Conservation (phyloP, 2,329 filamentous ascomycete genomes). For the Sporothrix euskadiensis region DNA sequence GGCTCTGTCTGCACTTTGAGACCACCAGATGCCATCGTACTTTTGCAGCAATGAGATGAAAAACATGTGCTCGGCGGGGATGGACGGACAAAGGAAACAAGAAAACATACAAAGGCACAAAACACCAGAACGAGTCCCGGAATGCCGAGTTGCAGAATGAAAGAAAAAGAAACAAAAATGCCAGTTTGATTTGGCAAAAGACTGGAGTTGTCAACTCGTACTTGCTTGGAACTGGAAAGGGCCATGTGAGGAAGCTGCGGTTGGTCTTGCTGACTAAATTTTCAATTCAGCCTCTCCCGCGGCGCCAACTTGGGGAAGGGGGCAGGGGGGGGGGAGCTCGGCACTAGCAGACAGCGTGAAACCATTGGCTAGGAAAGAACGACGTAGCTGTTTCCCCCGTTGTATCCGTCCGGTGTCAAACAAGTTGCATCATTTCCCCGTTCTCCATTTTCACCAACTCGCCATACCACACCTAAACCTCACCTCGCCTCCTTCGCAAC, state of each 20-base stretch:
- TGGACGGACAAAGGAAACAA: background rate
- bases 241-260: slow-evolving; percentile 4
- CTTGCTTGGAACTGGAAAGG: background rate
- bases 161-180: background rate
- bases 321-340: background rate
- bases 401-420: background rate
- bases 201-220: background rate
- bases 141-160: background rate
- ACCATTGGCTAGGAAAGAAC: slow-evolving; percentile 11
- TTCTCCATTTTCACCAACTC: background rate
- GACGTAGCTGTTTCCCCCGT: background rate
- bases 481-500: background rate
- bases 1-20: background rate
- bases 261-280: slow-evolving; percentile 7
- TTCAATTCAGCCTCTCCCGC: slow-evolving; percentile 12
- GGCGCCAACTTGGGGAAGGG: background rate
- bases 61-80: background rate
- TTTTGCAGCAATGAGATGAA: background rate
- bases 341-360: slow-evolving; percentile 13
- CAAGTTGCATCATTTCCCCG: background rate
- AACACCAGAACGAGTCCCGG: background rate
- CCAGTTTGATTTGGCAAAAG: background rate
- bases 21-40: background rate
- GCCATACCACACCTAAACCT: background rate
- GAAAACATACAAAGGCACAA: background rate